Evolutionary conservation across 176 grass and related monocot genomes (phyloP).

Genomic region (Aegilops umbellulata): DNA sequence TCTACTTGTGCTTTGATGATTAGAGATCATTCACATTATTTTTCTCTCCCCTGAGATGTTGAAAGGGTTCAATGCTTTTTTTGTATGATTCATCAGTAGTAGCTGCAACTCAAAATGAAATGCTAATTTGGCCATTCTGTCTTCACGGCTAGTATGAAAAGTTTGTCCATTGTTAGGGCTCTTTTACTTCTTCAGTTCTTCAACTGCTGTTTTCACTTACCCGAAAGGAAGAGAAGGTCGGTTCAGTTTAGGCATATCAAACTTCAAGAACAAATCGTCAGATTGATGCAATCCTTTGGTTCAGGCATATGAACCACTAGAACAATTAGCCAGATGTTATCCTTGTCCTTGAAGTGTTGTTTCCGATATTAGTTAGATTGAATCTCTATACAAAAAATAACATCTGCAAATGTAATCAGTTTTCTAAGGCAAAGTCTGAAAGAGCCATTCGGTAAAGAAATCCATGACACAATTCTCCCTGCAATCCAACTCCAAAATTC

Average conservation of each 20-base stretch:
- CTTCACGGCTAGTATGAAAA: neutral
- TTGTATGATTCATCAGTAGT: neutral
- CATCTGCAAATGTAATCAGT: neutral
- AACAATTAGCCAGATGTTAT: no score
- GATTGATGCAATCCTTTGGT: no score
- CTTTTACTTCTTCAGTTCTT: neutral
- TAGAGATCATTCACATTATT: neutral
- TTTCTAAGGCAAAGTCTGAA: neutral
- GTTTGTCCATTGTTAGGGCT: neutral
- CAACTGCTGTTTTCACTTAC: neutral
- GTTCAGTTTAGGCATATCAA: no score
- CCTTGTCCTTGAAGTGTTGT: no score
- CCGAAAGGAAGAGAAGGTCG: neutral
- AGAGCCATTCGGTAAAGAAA: neutral
- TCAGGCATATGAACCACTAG: no score
- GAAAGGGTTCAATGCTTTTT: neutral
- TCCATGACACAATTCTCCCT: neutral
- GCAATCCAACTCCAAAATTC: neutral
- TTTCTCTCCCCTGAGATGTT: neutral
- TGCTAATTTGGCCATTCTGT: neutral
- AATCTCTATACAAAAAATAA: neutral
- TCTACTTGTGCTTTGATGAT: conserved; percentile 36
- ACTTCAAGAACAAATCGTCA: no score
- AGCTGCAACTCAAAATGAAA: neutral
- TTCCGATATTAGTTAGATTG: neutral